Base-by-base conservation (phyloP, 2,329 filamentous ascomycete species). In the Myriosclerotinia scirpicola region DNA sequence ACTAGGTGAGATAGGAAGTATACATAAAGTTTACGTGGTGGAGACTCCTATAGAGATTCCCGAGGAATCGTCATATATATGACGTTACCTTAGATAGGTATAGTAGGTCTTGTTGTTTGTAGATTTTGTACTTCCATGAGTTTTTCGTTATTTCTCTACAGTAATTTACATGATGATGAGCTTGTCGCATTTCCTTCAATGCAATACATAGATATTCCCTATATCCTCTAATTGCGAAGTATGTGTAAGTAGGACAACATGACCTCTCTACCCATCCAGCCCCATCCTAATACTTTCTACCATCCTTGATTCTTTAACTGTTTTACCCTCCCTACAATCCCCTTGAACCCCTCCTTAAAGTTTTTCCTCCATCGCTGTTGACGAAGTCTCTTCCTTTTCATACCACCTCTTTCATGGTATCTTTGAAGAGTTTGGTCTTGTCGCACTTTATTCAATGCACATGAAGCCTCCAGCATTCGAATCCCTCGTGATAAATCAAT, bases 251-350 rank as follows among this genome's bases (percentile, higher is more conserved):
- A 67, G 66, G 48, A 58, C 68, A 72, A 50, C 60, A 72, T 20
- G 34, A 65, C 64, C 56, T 52, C 52, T 56, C 40, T 48, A 14
- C 20, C 20, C 14, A 34, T 44, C 30, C 14, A 34, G 38, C 26
- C n/a, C 14, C 15, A 11, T 50, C 58, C 22, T 38, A 11, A 9
- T 42, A n/a, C 5, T 8, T n/a, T 36, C 69, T 81, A 96, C 91
- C 92, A 95, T 3, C 92, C 92, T 79, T 95, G 91, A 75, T 81
- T 85, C 72, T 85, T 89, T 79, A 96, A 81, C 76, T 90, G 84
- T 75, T 84, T 81, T 7, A 92, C 90, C 71, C 90, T 82, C 52
- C 73, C 76, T 9, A 91, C 84, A 14, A 87, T 85, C 6, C 83
- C 83, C 76, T 81, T 83, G 78, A 95, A 93, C 5, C 87, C 89